Percentiles rank a stretch among this genome's conserved stretches.
phyloP scores from a whole-genome alignment of 1,139 yeast species.

The Pichia sp. region DNA sequence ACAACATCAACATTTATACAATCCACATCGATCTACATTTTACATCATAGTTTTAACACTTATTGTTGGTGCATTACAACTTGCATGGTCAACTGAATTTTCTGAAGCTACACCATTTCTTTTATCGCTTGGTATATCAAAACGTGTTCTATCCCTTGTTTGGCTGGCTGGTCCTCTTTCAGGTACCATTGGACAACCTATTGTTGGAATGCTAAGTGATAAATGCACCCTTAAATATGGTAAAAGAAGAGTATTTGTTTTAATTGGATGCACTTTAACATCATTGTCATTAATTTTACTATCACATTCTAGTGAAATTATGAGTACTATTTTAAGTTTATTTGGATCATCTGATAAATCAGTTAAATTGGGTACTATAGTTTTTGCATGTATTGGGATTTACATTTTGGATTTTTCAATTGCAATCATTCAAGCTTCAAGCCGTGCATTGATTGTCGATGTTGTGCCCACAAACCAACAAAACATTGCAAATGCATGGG shows the following conservation, averaged over 20 bases:
- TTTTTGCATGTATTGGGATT: slow-evolving; percentile 45
- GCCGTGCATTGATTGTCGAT: slow-evolving; percentile 54
- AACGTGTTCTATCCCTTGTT: slow-evolving; percentile 44
- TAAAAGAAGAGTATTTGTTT: slow-evolving; percentile 48
- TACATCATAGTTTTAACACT: slow-evolving; percentile 42
- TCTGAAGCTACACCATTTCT: slow-evolving; percentile 47
- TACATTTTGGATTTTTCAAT: slow-evolving; percentile 50
- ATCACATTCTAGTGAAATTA: slow-evolving; percentile 42
- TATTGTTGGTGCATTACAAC: slow-evolving; percentile 44
- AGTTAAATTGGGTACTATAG: slow-evolving; percentile 30
- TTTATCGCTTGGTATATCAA: slow-evolving; percentile 48
- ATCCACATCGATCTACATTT: slow-evolving; percentile 36
- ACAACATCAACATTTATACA: slow-evolving; percentile 19
- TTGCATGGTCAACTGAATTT: slow-evolving; percentile 51
- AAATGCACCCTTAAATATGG: slow-evolving; percentile 40
- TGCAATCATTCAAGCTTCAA: slow-evolving; percentile 53
- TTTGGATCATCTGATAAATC: slow-evolving; percentile 15
- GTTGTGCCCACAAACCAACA: slow-evolving; percentile 48
- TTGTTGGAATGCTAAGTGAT: slow-evolving; percentile 51
- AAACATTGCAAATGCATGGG: slow-evolving; percentile 62
- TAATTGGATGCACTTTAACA: slow-evolving; percentile 45
- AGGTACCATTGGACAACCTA: slow-evolving; percentile 54
- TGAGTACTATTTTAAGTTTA: slow-evolving; percentile 24
- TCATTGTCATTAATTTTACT: slow-evolving; percentile 37
- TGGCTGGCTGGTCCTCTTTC: slow-evolving; percentile 62